Base-by-base conservation (phyloP, 371 early-diverging fungal genomes). In the Mortierella sp. region DNA sequence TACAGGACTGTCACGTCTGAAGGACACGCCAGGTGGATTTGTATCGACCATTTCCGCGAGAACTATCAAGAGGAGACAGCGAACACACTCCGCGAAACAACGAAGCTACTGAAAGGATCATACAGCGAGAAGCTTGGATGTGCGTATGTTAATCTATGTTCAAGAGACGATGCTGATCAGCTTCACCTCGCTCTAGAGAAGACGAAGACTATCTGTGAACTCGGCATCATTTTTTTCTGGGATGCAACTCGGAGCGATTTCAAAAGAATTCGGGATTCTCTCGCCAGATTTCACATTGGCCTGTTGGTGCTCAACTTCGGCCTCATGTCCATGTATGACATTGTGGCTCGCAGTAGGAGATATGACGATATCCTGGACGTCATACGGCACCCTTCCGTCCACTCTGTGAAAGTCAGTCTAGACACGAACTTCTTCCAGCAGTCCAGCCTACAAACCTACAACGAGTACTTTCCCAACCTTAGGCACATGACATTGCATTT, bases 21-120 rank as follows among this genome's bases (percentile, higher is more conserved):
- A 34, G 70, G 64, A 2, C 47, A 58, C 48, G 64, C 58, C 51
- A 62, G 58, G 28, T 70, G 70, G 64, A 54, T 70, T 16, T 70
- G 70, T 41, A 47, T 52, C 13, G 68, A 68, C 26, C 68, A 68
- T 28, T 61, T 57, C 26, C 62, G 52, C 12, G 38, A 47, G 0
- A 39, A 24, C 27, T 62, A 57, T 28, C 41, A 57, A 16, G 45
- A 19, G 3, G 26, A 42, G 12, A 50, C 58, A 18, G 18, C 46
- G 14, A 30, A 62, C 23, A 47, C n/a, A 3, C 26, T 48, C 10
- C 10, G 23, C 5, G 48, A 48, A 2, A 23, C 26, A 23, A 24
- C 23, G 8, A 24, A 18, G 18, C 5, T 48, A 23, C 5, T 45
- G 16, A 16, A 53, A 1, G 64, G 70, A 12, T 38, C 58, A 3